phyloP scores from a whole-genome alignment of 495 filamentous ascomycete species.

The Hamigera avellanea region DNA sequence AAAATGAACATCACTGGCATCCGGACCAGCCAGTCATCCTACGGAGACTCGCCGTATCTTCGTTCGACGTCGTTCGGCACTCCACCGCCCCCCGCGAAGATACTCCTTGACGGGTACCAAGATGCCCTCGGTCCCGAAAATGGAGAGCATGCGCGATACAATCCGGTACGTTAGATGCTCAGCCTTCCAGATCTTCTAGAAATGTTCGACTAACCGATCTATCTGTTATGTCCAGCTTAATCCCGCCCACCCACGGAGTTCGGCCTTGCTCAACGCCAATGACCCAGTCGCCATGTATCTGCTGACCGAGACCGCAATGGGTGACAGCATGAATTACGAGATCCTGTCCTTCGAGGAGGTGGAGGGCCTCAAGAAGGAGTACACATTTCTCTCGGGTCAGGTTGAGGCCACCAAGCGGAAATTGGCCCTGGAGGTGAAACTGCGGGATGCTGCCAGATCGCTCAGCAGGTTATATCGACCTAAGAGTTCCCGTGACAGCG shows the following conservation, averaged over 20 bases:
- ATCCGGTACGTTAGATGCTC: conserved; percentile 27
- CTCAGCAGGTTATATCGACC: conserved; percentile 65
- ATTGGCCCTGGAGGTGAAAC: conserved; percentile 83
- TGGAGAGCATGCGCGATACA: conserved; percentile 25
- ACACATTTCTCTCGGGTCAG: conserved; percentile 53
- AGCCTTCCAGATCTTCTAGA: too few species aligned
- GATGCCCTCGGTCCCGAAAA: conserved; percentile 21
- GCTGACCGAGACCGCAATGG: conserved; percentile 83
- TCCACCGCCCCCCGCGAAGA: conserved; percentile 25
- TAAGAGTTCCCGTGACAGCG: conserved; percentile 28
- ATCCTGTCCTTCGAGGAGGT: conserved; percentile 84
- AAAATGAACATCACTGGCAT: conserved; percentile 33
- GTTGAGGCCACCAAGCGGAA: conserved; percentile 70
- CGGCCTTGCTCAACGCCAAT: conserved; percentile 31
- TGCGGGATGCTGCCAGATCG: conserved; percentile 82
- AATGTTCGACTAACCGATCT: too few species aligned
- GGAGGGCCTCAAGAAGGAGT: conserved; percentile 81
- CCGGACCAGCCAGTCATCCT: conserved; percentile 35
- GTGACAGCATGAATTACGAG: conserved; percentile 72
- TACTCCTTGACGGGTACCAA: conserved; percentile 36
- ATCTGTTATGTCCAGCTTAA: conserved; percentile 17
- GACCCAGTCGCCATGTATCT: conserved; percentile 68
- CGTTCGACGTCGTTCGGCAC: conserved; percentile 26
- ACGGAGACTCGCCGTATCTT: conserved; percentile 35
- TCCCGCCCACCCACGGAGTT: conserved; percentile 24